Evolutionary conservation across 345 rosid species (phyloP), one percentile per base, ranked within the genome.

Genomic region (Eucalyptus victrix): DNA sequence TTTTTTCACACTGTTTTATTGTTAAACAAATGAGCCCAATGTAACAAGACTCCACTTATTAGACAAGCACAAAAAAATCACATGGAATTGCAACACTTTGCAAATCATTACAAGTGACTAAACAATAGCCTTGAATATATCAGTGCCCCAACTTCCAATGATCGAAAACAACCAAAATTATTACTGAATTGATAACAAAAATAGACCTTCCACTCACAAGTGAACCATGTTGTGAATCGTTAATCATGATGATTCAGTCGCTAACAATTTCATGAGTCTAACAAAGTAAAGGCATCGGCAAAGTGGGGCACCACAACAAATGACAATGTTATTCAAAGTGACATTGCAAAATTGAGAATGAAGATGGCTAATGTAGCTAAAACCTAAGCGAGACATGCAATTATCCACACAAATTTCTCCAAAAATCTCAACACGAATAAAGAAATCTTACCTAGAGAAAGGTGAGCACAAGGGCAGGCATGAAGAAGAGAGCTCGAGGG

Each of bases 141-240:
- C 34, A 62, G 0, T 0, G 3, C 18, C 9, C 34, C 72, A 30
- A 65, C 34, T 65, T 65, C 37, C 0, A 2, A 2, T n/a, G 37
- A 15, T 65, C 9, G 10, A 65, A 65, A 65, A 15, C 72, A 65
- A n/a, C 72, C 34, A n/a, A 65, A n/a, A 30, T 32, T 32, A 67
- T 32, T 3, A 67, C 42, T 8, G 7, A 16, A 32, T 17, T 6
- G 23, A 67, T 6, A 67, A 32, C 12, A 32, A 67, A 67, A 32
- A 67, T 4, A 37, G 23, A n/a, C 19, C 80, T 67, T 17, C 12
- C 23, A 17, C 80, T 30, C 72, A 6, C 19, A 24, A 58, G 13
- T 24, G 30, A 51, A 51, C 54, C 23, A 51, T 51, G 4, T 21
- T 54, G 60, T 54, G 26, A 54, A 54, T 54, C 26, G 1, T 54